phyloP scores from a whole-genome alignment of 805 yeast species.

The Candida sanyiensis region DNA sequence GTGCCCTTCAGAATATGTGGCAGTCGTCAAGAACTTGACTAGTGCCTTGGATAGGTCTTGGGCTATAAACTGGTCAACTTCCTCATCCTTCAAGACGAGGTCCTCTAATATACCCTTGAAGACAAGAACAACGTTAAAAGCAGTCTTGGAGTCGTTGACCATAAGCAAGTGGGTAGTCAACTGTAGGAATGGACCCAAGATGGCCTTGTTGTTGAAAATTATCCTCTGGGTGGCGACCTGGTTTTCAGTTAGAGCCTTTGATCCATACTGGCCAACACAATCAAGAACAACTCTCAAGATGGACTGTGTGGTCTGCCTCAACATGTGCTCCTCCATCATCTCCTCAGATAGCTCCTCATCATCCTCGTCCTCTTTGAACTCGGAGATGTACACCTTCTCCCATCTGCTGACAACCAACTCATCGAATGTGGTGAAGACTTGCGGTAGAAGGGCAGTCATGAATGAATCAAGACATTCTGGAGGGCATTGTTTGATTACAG shows the following conservation, averaged over 20 bases:
- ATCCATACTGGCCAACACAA: conserved; percentile 71
- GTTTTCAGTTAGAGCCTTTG: conserved; percentile 42
- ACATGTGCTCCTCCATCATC: conserved; percentile 94
- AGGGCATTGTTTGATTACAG: conserved; percentile 87
- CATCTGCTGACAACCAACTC: conserved; percentile 68
- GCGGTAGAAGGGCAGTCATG: conserved; percentile 74
- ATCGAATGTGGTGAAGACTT: conserved; percentile 67
- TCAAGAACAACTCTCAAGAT: conserved; percentile 84
- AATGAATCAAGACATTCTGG: conserved; percentile 57
- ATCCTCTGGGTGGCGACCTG: conserved; percentile 61
- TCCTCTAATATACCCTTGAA: conserved; percentile 69
- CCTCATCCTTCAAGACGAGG: conserved; percentile 61
- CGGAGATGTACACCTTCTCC: conserved; percentile 53
- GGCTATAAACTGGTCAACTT: conserved; percentile 58
- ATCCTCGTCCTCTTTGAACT: conserved; percentile 34
- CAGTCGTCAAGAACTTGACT: conserved; percentile 60
- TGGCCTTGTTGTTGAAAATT: conserved; percentile 55
- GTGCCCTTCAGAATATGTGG: conserved; percentile 79
- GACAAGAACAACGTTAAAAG: conserved; percentile 82
- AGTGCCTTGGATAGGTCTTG: conserved; percentile 66
- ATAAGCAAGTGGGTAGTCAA: conserved; percentile 70
- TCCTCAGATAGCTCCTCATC: conserved; percentile 91
- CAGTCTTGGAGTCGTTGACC: conserved; percentile 86
- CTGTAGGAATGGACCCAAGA: conserved; percentile 73
- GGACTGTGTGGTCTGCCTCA: conserved; percentile 89